Percentiles rank a stretch among this genome's conserved stretches.
These are phyloP conservation scores for Pichia manshurica DNA, from an alignment of 805 yeast genomes.

Conservation along the genomic window DNA sequence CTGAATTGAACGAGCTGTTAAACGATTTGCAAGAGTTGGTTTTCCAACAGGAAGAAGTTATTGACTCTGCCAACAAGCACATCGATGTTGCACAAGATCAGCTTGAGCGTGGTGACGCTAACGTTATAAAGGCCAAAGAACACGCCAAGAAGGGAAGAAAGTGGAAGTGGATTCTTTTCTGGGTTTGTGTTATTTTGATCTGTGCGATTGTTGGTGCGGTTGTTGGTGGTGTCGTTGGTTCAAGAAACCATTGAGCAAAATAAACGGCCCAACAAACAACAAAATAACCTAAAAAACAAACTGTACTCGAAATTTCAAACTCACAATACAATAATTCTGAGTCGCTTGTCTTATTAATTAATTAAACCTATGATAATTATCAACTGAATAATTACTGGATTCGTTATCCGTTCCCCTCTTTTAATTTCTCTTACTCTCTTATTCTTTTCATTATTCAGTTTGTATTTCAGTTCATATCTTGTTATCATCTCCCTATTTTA, in stretches of 20 bases:
- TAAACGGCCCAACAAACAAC: not conserved
- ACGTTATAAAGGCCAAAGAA: constrained; percentile 83
- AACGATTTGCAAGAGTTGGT: constrained; percentile 95
- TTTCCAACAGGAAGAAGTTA: constrained; percentile 87
- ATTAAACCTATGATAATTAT: too few species aligned
- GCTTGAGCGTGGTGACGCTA: constrained; percentile 90
- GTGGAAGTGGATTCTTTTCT: constrained; percentile 81
- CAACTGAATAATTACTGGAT: too few species aligned
- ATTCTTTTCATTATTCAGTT: too few species aligned
- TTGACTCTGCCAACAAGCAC: constrained; percentile 76
- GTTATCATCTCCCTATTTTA: too few species aligned
- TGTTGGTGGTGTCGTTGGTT: constrained; percentile 51
- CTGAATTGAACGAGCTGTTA: constrained; percentile 90
- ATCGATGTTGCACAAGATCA: constrained; percentile 81
- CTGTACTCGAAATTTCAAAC: not conserved
- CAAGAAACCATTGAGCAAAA: constrained; percentile 18
- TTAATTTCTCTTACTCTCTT: too few species aligned
- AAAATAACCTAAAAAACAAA: not conserved
- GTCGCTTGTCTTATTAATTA: too few species aligned
- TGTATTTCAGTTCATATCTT: too few species aligned
- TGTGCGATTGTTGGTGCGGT: constrained; percentile 62
- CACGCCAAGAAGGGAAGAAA: constrained; percentile 86
- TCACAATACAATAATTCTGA: too few species aligned
- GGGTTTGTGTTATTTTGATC: constrained; percentile 54
- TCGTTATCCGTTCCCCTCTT: too few species aligned